These are phyloP conservation scores for Drosera spatulata DNA, from an alignment of 179 eudicot species.

Conservation along the genomic window DNA sequence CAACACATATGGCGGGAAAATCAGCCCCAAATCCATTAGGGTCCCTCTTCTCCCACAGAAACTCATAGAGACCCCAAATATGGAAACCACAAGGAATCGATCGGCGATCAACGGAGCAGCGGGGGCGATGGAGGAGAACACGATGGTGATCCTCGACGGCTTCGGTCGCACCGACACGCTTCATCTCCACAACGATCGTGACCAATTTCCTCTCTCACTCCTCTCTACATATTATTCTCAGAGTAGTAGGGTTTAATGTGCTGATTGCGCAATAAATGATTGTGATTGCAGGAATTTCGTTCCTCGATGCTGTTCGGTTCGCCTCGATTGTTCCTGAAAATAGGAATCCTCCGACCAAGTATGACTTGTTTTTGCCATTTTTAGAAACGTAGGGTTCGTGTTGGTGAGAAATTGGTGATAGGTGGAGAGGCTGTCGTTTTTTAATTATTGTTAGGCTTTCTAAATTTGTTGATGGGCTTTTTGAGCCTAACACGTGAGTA, in stretches of 20 bases:
- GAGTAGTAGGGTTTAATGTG: no score
- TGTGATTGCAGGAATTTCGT: slow-evolving; percentile 45
- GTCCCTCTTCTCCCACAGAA: not conserved
- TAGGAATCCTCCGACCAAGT: slow-evolving; percentile 66
- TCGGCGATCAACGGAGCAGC: slow-evolving; percentile 10
- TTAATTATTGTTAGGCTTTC: no score
- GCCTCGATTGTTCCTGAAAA: slow-evolving; percentile 50
- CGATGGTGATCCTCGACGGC: slow-evolving; percentile 65
- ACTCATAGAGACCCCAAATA: slow-evolving; percentile 3
- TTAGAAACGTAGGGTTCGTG: no score
- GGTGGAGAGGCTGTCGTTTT: no score
- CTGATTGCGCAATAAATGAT: not conserved
- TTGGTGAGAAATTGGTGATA: no score
- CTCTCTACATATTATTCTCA: no score
- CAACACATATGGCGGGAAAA: not conserved
- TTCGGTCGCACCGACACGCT: slow-evolving; percentile 34
- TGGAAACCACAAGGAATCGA: slow-evolving; percentile 32
- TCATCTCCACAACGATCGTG: slow-evolving; percentile 51
- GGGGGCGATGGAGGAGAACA: slow-evolving; percentile 58
- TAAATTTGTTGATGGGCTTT: no score
- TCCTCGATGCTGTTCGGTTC: slow-evolving; percentile 77
- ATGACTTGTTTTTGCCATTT: slow-evolving; percentile 2
- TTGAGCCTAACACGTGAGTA: no score
- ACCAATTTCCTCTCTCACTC: not conserved
- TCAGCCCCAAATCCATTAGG: not conserved